Evolutionary conservation across 2,329 filamentous ascomycete genomes (phyloP).

Genomic region (Aspergillus sp.): DNA sequence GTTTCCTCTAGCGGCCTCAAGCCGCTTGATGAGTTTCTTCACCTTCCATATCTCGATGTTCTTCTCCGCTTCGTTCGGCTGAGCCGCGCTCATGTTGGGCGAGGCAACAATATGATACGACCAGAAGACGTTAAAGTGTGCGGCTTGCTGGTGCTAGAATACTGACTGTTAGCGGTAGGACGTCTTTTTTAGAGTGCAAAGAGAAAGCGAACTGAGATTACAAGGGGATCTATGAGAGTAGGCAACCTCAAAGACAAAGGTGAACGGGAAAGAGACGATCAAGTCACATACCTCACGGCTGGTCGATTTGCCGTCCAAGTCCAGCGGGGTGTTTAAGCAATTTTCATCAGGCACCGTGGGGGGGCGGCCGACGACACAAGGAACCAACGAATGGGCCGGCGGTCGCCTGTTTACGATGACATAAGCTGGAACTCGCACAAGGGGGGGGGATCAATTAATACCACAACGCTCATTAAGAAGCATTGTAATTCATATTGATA

Average conservation of each 20-base stretch:
- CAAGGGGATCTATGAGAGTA: not conserved
- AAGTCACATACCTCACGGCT: slow-evolving; percentile 27
- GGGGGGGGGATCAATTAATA: not conserved
- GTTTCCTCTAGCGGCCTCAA: slow-evolving; percentile 95
- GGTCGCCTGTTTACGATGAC: slow-evolving; percentile 31
- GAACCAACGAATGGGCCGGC: slow-evolving; percentile 16
- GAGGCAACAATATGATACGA: slow-evolving; percentile 31
- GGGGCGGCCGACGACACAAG: slow-evolving; percentile 22
- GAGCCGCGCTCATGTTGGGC: slow-evolving; percentile 78
- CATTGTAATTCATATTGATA: not conserved
- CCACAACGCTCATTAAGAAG: not conserved
- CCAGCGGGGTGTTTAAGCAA: slow-evolving; percentile 35
- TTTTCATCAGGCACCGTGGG: slow-evolving; percentile 41
- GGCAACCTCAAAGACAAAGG: not conserved
- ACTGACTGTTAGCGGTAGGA: slow-evolving; percentile 5
- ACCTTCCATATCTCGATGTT: slow-evolving; percentile 91
- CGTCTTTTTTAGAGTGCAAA: not conserved
- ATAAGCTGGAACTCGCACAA: slow-evolving; percentile 28
- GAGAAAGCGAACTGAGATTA: not conserved
- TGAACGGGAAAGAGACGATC: not conserved
- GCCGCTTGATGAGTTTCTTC: slow-evolving; percentile 99
- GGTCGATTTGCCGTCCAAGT: slow-evolving; percentile 29
- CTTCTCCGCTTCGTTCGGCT: slow-evolving; percentile 93
- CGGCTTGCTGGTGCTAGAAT: slow-evolving; percentile 21
- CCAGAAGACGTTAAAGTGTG: slow-evolving; percentile 26